Evolutionary conservation across 371 early-diverging fungal genomes (phyloP), one percentile per base, ranked within the genome.

Genomic region (Mucor piriformis): DNA sequence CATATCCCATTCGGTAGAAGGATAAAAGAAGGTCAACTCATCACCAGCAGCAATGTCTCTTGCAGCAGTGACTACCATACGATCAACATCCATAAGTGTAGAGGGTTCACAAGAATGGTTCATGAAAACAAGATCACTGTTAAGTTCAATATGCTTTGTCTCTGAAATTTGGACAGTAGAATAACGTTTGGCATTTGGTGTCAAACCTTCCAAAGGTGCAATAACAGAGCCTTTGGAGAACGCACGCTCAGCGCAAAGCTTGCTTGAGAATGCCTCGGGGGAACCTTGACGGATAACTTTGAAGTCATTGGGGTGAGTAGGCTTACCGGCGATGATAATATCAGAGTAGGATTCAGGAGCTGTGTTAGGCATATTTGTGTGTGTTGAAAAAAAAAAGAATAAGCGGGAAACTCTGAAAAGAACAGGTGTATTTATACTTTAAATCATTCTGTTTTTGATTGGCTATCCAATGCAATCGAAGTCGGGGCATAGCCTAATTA

Each of bases 1-100:
- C 94, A 93, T 93, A 66, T 88, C 89, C 91, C 91, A 93, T 67
- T 93, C 93, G 25, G 88, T 89, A 21, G 84, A 81, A 29, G 92
- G 92, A 61, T 93, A 93, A 68, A 92, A 92, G 72, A 93, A 92
- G 13, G 89, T 88, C 58, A 91, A 33, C 63, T 87, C 90, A 52
- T 88, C 88, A 20, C 90, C 91, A 35, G 72, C 71, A 53, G 73
- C 69, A 49, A 88, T 63, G 51, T 88, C 88, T 37, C 70, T 70
- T 15, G 67, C 57, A 13, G 92, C 93, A 15, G 76, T 68, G 5
- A 90, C 74, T 23, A 65, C 64, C 66, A 69, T 69, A 29, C 59
- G 52, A 60, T 79, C 79, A 15, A 81, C 77, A 59, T 91, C 86
- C 61, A 92, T 62, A 25, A 69, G 50, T 12, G 81, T 78, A 18